Conservation (phyloP, 2,329 filamentous ascomycete species). For the Pseudocercospora ulei region DNA sequence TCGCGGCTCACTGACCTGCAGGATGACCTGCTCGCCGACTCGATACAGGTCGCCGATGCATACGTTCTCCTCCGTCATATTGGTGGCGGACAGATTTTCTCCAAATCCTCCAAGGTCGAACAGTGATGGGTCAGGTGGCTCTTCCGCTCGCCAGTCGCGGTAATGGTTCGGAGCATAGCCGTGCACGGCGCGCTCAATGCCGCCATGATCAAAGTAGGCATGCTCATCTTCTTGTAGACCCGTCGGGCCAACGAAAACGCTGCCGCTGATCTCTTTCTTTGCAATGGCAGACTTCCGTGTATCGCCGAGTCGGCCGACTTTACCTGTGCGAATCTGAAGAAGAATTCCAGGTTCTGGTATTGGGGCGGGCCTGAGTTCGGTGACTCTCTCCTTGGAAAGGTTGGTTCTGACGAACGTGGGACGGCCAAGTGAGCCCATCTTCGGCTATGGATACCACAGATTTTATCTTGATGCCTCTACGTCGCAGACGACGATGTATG, state of each 20-base stretch:
- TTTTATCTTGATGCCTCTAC: too few relatives aligned
- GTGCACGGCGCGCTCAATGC: conserved; percentile 51
- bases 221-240: conserved; percentile 52
- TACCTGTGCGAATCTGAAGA: conserved; percentile 17
- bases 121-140: conserved; percentile 41
- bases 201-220: conserved; percentile 52
- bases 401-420: not conserved
- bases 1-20: conserved; percentile 51
- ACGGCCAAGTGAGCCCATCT: not conserved
- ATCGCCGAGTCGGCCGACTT: conserved; percentile 6
- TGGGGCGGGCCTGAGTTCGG: conserved; percentile 4
- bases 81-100: conserved; percentile 50
- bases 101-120: conserved; percentile 51
- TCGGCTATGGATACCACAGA: too few relatives aligned
- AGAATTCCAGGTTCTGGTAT: conserved; percentile 11
- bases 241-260: conserved; percentile 39
- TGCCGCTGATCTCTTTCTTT: conserved; percentile 39
- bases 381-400: conserved; percentile 8
- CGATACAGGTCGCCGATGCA: conserved; percentile 52
- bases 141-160: conserved; percentile 44
- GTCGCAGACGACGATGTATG: too few relatives aligned
- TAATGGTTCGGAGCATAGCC: conserved; percentile 52
- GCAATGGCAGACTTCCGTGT: conserved; percentile 15
- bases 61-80: conserved; percentile 54
- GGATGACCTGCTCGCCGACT: conserved; percentile 41